Conservation (phyloP, 495 filamentous ascomycete species). For the Neurospora pannonica region DNA sequence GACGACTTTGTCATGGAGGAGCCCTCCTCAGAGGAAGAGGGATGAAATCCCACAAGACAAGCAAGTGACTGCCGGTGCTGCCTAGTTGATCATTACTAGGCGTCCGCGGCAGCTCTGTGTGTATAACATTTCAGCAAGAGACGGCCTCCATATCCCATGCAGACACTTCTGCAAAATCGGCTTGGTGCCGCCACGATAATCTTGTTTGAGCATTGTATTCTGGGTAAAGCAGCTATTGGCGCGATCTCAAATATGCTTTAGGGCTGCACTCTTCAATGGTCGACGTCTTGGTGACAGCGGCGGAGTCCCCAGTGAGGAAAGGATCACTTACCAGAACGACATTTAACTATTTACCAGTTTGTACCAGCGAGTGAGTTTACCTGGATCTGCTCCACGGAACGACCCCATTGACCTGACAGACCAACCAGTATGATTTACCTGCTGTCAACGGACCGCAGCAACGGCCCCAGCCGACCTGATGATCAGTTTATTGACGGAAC, state of each 20-base stretch:
- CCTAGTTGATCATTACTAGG: background rate
- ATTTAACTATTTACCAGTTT: background rate
- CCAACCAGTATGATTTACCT: background rate
- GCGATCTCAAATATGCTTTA: background rate
- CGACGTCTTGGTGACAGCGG: background rate
- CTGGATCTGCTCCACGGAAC: background rate
- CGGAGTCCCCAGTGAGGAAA: background rate
- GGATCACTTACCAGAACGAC: background rate
- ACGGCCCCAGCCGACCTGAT: background rate
- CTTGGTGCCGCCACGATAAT: background rate
- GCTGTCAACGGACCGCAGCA: background rate
- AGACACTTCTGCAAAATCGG: background rate
- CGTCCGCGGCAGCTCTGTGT: background rate
- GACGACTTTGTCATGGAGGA: slow-evolving; percentile 35
- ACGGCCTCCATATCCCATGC: background rate
- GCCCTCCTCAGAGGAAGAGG: slow-evolving; percentile 20
- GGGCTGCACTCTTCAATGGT: background rate
- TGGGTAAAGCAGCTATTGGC: background rate
- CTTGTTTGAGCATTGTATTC: background rate
- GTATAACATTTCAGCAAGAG: background rate
- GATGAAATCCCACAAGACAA: background rate
- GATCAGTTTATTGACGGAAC: background rate
- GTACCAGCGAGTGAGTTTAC: background rate
- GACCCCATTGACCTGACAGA: background rate
- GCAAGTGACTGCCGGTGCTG: background rate